These are phyloP conservation scores for Boletus coffeatus DNA, from an alignment of 1,284 basidiomycete genomes.

Conservation along the genomic window DNA sequence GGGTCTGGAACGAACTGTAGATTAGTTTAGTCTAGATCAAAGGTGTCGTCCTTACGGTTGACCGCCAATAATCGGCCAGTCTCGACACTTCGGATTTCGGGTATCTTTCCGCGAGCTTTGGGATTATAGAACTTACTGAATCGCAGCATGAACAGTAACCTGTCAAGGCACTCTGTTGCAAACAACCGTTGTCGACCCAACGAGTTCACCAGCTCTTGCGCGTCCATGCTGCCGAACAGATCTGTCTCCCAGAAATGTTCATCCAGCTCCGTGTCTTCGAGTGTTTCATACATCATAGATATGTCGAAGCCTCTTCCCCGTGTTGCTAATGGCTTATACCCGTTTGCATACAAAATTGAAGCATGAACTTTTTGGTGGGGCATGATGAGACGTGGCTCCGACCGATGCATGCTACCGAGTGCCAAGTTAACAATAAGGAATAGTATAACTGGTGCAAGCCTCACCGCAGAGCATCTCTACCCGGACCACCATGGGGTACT, in stretches of 20 bases:
- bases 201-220: not conserved
- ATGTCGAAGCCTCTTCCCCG: not conserved
- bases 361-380: not conserved
- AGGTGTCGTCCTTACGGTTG: not conserved
- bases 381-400: not conserved
- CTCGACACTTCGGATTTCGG: slow-evolving; percentile 3
- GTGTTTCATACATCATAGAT: not conserved
- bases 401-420: not conserved
- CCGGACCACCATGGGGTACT: not conserved
- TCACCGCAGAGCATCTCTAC: not conserved
- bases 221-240: not conserved
- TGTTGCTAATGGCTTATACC: not conserved
- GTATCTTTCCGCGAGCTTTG: slow-evolving; percentile 7
- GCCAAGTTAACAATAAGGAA: not conserved
- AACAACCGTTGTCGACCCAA: not conserved
- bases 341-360: not conserved
- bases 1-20: not conserved
- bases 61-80: slow-evolving; percentile 16
- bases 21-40: not conserved
- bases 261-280: not conserved
- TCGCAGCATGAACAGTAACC: slow-evolving; percentile 3
- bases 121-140: slow-evolving; percentile 16
- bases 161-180: not conserved
- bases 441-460: not conserved
- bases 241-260: not conserved